Percentiles rank a stretch among this genome's conserved stretches.
phyloP scores from a whole-genome alignment of 345 rosid genomes.

The Pistacia vera region DNA sequence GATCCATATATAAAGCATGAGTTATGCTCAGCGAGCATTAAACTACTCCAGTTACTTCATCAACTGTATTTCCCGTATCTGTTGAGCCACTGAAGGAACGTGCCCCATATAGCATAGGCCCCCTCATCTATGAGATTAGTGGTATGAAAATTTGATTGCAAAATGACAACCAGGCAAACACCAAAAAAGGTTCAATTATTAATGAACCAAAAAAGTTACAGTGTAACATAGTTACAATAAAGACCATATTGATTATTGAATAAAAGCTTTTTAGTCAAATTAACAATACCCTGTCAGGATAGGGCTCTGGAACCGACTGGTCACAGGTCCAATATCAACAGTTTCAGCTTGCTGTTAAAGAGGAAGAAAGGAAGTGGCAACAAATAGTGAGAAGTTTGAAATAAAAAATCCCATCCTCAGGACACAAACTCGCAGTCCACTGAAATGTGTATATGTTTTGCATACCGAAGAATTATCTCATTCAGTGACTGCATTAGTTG shows the following conservation, averaged over 20 bases:
- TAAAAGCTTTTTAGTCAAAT: constrained; percentile 1
- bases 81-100: constrained; percentile 39
- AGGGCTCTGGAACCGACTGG: constrained; percentile 58
- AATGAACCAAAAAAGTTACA: neutral
- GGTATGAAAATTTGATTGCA: constrained; percentile 1
- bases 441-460: neutral
- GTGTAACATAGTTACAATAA: neutral
- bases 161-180: neutral
- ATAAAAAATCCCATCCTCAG: neutral
- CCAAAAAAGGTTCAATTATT: neutral
- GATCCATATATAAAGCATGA: neutral
- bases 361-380: constrained; percentile 7
- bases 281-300: constrained; percentile 55
- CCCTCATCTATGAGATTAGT: constrained; percentile 48
- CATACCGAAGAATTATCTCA: constrained; percentile 82
- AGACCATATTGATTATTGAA: neutral
- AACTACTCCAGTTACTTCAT: constrained; percentile 44
- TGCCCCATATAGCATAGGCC: constrained; percentile 43
- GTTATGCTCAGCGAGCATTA: constrained; percentile 10
- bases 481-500: constrained; percentile 88
- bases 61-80: constrained; percentile 42
- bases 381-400: constrained; percentile 3
- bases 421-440: too few species aligned
- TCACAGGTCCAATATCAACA: constrained; percentile 66
- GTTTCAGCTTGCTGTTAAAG: constrained; percentile 56